Conservation (phyloP, 2,329 filamentous ascomycete genomes). For the Cladophialophora yegresii region DNA sequence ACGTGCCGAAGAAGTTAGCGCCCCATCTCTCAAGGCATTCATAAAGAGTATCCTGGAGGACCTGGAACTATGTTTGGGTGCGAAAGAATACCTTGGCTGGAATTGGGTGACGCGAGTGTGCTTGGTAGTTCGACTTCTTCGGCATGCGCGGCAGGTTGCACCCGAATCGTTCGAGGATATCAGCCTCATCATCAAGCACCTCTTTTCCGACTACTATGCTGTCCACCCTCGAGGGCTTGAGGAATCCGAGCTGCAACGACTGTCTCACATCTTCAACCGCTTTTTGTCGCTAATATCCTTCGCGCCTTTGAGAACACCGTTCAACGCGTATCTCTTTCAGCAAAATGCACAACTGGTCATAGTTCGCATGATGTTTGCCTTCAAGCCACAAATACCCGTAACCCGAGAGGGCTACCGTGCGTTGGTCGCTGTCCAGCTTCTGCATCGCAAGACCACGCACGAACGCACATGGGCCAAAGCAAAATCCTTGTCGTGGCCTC, state of each 20-base stretch:
- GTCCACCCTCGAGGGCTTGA: constrained; percentile 10
- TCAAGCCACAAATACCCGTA: constrained; percentile 57
- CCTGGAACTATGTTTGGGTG: constrained; percentile 10
- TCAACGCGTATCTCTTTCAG: constrained; percentile 52
- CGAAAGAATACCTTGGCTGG: constrained; percentile 21
- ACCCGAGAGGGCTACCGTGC: constrained; percentile 60
- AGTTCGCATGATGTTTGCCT: constrained; percentile 58
- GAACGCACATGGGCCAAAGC: constrained; percentile 62
- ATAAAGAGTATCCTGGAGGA: constrained; percentile 36
- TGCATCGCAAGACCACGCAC: constrained; percentile 56
- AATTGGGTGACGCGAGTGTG: constrained; percentile 29
- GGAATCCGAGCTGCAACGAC: constrained; percentile 9
- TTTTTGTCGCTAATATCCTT: constrained; percentile 53
- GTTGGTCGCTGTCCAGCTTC: constrained; percentile 58
- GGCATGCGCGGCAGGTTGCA: constrained; percentile 54
- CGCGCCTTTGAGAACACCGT: constrained; percentile 53
- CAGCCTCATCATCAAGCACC: constrained; percentile 39
- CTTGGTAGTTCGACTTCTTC: constrained; percentile 52
- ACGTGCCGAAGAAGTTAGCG: constrained; percentile 46
- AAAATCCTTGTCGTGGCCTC: constrained; percentile 64
- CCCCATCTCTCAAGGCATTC: constrained; percentile 47
- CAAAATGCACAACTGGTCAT: constrained; percentile 61
- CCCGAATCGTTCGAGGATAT: constrained; percentile 51
- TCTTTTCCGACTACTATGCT: constrained; percentile 22
- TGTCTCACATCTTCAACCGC: constrained; percentile 48